Conservation (phyloP, 2,329 filamentous ascomycete species). For the Phialophora tarda region DNA sequence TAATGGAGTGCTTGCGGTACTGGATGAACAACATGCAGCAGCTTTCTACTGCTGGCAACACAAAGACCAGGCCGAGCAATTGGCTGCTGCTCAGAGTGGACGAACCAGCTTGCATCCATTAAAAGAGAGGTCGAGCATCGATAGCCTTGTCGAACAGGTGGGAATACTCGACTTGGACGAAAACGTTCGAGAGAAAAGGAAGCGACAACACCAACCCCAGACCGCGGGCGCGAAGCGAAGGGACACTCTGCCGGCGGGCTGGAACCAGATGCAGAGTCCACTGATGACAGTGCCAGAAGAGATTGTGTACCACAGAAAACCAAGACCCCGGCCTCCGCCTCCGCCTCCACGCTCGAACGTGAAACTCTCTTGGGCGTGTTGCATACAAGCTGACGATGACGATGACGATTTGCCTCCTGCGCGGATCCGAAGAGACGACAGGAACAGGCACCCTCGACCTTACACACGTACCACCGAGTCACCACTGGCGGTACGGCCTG, state of each 20-base stretch:
- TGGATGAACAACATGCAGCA: slow-evolving; percentile 41
- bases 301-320: slow-evolving; percentile 35
- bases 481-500: slow-evolving; percentile 13
- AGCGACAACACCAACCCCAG: slow-evolving; percentile 38
- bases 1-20: slow-evolving; percentile 41
- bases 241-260: slow-evolving; percentile 49
- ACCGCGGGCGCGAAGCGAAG: slow-evolving; percentile 26
- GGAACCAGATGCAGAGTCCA: slow-evolving; percentile 53
- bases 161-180: slow-evolving; percentile 71
- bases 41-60: slow-evolving; percentile 90
- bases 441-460: slow-evolving; percentile 3
- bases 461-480: background rate
- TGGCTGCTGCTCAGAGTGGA: slow-evolving; percentile 53
- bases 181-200: slow-evolving; percentile 28
- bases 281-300: slow-evolving; percentile 53
- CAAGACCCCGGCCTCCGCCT: slow-evolving; percentile 13
- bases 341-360: slow-evolving; percentile 36
- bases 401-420: slow-evolving; percentile 29
- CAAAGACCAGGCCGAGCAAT: slow-evolving; percentile 74
- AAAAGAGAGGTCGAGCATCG: slow-evolving; percentile 75
- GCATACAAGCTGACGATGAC: slow-evolving; percentile 35
- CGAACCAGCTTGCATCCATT: slow-evolving; percentile 61
- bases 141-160: slow-evolving; percentile 81
- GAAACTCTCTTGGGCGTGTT: slow-evolving; percentile 39
- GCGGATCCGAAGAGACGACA: slow-evolving; percentile 9